Evolutionary conservation across 257 asterid species (phyloP), one percentile per base, ranked within the genome.

Genomic region (Nyctanthes arbortristis): DNA sequence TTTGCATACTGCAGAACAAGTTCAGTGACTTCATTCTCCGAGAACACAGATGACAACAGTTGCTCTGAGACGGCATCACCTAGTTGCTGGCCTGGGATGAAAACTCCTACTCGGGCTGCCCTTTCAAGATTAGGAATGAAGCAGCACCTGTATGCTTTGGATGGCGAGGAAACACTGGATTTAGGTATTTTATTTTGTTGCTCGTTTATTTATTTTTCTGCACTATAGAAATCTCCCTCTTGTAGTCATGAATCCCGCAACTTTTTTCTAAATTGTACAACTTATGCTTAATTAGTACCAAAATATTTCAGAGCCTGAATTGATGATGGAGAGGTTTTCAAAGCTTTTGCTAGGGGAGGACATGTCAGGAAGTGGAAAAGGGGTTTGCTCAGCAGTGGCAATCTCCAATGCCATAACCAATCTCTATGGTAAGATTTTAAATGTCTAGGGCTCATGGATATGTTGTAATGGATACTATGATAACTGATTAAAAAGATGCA

Each of bases 351-450:
- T 94, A 11, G 99, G 99, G 32, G 93, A 89, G 57, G 99, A 94
- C 78, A 91, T 91, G 97, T 91, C 97, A 66, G 99, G 99, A 61
- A 68, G 97, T 66, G 99, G 95, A 1, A 91, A 86, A 80, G 97
- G 99, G 0, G 97, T 89, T 1, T 79, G 84, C 68, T 83, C 90
- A 40, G 95, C 97, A 66, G 87, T 88, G 1, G 73, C 99, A 13
- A 86, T 93, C 72, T 93, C 99, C 61, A 88, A 91, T 76, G 85
- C 97, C 66, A 88, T 91, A 25, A 93, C 97, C 40, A 94, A 89
- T 20, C 99, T 91, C 63, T 94, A 84, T 76, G 96, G 99, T 94
- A 78, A 5, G 7, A 34, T 63, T 54, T 24, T n/a, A n/a, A 57
- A 20, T 10, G 7, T 29, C 22, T 0, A 20, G 20, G 5, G 13